Percentiles rank a stretch among this genome's conserved stretches.
phyloP scores from a whole-genome alignment of 257 asterid genomes.

The Misopates orontium region DNA sequence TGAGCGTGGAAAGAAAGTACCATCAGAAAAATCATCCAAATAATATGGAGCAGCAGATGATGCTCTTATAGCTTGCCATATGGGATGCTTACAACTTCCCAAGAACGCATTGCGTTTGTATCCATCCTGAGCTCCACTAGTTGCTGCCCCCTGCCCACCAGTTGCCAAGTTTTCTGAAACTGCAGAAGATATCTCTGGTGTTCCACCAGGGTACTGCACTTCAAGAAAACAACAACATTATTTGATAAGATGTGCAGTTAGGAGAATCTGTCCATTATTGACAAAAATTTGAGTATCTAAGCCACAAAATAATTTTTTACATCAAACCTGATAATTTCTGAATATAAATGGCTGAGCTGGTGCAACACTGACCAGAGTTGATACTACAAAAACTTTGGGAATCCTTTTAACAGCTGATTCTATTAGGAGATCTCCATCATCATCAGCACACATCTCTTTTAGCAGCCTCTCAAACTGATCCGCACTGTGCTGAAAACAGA shows the following conservation, averaged over 20 bases:
- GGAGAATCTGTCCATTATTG: not conserved
- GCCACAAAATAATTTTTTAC: not conserved
- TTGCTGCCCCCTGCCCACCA: constrained; percentile 63
- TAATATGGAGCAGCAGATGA: constrained; percentile 99
- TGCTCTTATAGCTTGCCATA: constrained; percentile 99
- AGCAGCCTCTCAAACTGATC: constrained; percentile 94
- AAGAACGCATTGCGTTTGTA: constrained; percentile 79
- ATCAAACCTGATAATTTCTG: constrained; percentile 92
- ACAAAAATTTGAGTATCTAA: constrained; percentile 22
- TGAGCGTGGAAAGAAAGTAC: constrained; percentile 40
- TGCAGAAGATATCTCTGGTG: constrained; percentile 78
- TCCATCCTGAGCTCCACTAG: constrained; percentile 79
- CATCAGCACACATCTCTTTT: constrained; percentile 95
- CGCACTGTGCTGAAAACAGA: constrained; percentile 94
- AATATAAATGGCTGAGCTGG: constrained; percentile 99
- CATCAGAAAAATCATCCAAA: constrained; percentile 98
- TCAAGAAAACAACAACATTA: constrained; percentile 25
- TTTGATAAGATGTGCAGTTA: constrained; percentile 9
- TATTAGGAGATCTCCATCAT: constrained; percentile 95
- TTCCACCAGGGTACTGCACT: constrained; percentile 94
- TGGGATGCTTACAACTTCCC: constrained; percentile 95
- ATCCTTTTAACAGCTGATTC: constrained; percentile 89
- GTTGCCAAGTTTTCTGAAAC: constrained; percentile 65
- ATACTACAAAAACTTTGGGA: constrained; percentile 95
- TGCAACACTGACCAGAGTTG: constrained; percentile 88